These are phyloP conservation scores for Xenoacremonium recifei DNA, from an alignment of 2,329 filamentous ascomycete species.

Conservation along the genomic window DNA sequence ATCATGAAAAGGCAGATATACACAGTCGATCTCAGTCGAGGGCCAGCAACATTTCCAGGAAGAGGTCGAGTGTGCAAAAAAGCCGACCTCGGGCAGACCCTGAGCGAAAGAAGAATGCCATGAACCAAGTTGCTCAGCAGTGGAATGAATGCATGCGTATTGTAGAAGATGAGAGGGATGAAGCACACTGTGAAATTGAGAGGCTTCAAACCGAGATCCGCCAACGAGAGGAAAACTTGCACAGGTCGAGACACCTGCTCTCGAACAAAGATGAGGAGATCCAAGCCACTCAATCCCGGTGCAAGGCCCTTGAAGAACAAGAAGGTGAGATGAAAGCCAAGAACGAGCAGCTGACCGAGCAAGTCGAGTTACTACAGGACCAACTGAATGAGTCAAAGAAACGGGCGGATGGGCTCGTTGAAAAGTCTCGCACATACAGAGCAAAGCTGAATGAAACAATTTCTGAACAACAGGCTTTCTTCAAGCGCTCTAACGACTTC, in stretches of 20 bases:
- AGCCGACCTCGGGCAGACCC: constrained; percentile 10
- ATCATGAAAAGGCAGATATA: not conserved
- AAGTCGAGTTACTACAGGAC: constrained; percentile 27
- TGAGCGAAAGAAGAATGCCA: constrained; percentile 27
- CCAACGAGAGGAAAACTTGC: constrained; percentile 16
- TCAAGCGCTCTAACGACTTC: constrained; percentile 29
- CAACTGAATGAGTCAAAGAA: constrained; percentile 24
- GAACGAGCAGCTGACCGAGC: constrained; percentile 22
- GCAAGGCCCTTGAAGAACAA: constrained; percentile 26
- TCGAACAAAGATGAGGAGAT: constrained; percentile 24
- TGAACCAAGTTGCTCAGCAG: constrained; percentile 30
- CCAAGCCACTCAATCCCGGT: constrained; percentile 18
- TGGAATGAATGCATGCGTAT: constrained; percentile 35
- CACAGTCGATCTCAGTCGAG: constrained; percentile 24
- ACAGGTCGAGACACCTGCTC: constrained; percentile 11
- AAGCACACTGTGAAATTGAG: constrained; percentile 25
- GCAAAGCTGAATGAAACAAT: constrained; percentile 45
- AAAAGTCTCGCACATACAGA: constrained; percentile 35
- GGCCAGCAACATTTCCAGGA: constrained; percentile 34
- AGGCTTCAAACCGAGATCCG: constrained; percentile 23
- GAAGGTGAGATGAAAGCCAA: constrained; percentile 19
- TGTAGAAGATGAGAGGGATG: constrained; percentile 26
- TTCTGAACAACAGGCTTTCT: constrained; percentile 46
- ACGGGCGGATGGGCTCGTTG: constrained; percentile 20
- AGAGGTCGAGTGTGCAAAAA: constrained; percentile 20